Base-by-base conservation (phyloP, 306 rosid species). In the Luffa aegyptiaca region DNA sequence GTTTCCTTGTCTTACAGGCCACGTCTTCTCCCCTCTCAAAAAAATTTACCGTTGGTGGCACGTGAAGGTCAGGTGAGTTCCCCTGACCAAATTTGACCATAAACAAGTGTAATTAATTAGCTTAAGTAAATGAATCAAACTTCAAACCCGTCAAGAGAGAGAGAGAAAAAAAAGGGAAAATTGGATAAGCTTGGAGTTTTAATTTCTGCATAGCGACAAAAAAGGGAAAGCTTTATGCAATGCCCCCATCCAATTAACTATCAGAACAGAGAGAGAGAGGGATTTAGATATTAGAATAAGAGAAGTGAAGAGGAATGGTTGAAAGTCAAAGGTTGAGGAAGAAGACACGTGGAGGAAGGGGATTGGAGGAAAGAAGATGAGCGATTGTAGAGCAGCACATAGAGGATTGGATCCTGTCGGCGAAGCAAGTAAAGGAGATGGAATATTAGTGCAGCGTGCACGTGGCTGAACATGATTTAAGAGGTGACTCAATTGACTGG, bases 391-490 rank as follows among this genome's bases (percentile, higher is more conserved):
- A 68, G 51, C 1, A 20, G 16, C 4, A 41, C 0, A 35, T 45
- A 44, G 76, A 48, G 14, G 31, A 70, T 48, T 37, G 59, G 49
- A 79, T 46, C 81, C 74, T 64, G 81, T 79, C 81, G 81, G 81
- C 65, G 56, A 65, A 79, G 26, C 2, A 36, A 69, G 75, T 33
- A 70, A 70, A 8, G 8, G 20, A 45, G 4, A 71, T 9, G 42
- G 52, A 41, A 41, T 68, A 68, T 68, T n/a, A 78, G 71, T 79
- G 55, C 46, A 18, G 6, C 48, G 41, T 18, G 17, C 56, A 79
- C 81, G 81, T 79, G 81, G 81, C 56, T 75, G 75, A 79, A 63
- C 81, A 57, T 46, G 81, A 79, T 79, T 79, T 42, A 11, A 79
- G 75, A 41, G 48, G 52, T 68, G 75, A 68, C 75, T 68, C 75